phyloP scores from a whole-genome alignment of 2,329 filamentous ascomycete genomes.

The Cladosporium sp. region DNA sequence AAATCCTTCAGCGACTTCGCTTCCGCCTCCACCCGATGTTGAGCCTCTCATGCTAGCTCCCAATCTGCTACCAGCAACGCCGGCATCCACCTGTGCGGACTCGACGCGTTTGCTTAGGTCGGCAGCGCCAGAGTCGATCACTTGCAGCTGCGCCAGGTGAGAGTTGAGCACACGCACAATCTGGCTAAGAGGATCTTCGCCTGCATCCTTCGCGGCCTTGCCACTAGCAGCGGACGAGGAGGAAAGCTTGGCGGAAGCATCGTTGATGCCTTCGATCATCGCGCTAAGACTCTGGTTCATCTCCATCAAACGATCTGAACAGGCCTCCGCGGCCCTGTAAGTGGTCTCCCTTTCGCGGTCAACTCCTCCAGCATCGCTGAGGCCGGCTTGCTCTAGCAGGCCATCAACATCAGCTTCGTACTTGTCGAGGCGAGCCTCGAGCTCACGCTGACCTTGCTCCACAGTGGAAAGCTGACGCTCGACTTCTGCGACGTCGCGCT shows the following conservation, averaged over 20 bases:
- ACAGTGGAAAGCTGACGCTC: conserved; percentile 87
- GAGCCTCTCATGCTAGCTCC: conserved; percentile 15
- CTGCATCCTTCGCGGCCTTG: conserved; percentile 76
- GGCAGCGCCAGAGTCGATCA: conserved; percentile 84
- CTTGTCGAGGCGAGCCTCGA: conserved; percentile 81
- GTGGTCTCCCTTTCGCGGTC: conserved; percentile 95
- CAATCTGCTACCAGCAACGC: conserved; percentile 13
- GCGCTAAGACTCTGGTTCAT: conserved; percentile 89
- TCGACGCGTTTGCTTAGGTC: conserved; percentile 79
- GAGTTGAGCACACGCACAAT: conserved; percentile 94
- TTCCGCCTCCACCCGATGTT: neutral
- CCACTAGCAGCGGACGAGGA: conserved; percentile 38
- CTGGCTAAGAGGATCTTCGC: conserved; percentile 72
- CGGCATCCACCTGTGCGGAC: conserved; percentile 74
- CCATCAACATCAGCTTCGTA: conserved; percentile 92
- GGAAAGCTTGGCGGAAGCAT: conserved; percentile 78
- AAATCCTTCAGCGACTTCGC: conserved; percentile 14
- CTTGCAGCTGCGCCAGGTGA: conserved; percentile 87
- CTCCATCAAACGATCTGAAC: conserved; percentile 85
- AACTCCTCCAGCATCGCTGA: conserved; percentile 61
- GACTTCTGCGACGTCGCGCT: conserved; percentile 88
- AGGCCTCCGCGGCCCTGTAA: conserved; percentile 87
- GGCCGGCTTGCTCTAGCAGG: conserved; percentile 75
- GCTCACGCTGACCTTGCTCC: conserved; percentile 88
- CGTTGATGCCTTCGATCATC: conserved; percentile 99